Conservation (phyloP, 139 green algal genomes). For the Chlamydomonas incerta region DNA sequence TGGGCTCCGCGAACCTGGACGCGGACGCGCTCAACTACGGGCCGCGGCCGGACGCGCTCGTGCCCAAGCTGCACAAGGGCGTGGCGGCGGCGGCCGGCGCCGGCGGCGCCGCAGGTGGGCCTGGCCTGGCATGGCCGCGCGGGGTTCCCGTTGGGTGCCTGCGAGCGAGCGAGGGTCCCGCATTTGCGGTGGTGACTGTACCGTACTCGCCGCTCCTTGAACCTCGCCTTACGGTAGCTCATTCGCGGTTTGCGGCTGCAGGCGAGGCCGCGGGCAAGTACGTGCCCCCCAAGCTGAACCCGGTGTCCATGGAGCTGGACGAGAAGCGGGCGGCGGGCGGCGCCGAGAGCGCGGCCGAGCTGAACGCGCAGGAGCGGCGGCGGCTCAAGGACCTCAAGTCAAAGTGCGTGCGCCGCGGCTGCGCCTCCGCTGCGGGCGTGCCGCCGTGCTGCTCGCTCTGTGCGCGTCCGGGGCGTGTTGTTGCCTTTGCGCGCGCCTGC, state of each 20-base stretch:
- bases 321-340: constrained; percentile 48
- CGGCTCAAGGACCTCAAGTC: constrained; percentile 38
- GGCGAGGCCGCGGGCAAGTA: constrained; percentile 75
- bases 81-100: constrained; percentile 11
- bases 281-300: constrained; percentile 87
- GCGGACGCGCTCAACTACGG: constrained; percentile 59
- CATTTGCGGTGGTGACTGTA: too few relatives aligned
- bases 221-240: too few relatives aligned
- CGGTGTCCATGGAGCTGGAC: constrained; percentile 85
- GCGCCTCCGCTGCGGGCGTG: too few relatives aligned
- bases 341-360: neutral
- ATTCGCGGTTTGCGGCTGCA: too few relatives aligned
- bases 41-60: constrained; percentile 82
- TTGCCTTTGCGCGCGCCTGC: too few relatives aligned
- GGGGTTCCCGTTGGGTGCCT: too few relatives aligned
- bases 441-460: too few relatives aligned
- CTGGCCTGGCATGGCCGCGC: neutral
- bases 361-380: constrained; percentile 24
- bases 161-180: too few relatives aligned
- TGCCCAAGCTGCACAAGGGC: constrained; percentile 61
- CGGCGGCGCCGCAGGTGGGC: constrained; percentile 1
- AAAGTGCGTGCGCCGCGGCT: neutral
- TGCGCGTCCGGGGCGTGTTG: too few relatives aligned
- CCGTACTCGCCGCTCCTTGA: too few relatives aligned
- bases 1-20: constrained; percentile 23